These are phyloP conservation scores for Kandelia obovata DNA, from an alignment of 345 rosid genomes.

Conservation along the genomic window DNA sequence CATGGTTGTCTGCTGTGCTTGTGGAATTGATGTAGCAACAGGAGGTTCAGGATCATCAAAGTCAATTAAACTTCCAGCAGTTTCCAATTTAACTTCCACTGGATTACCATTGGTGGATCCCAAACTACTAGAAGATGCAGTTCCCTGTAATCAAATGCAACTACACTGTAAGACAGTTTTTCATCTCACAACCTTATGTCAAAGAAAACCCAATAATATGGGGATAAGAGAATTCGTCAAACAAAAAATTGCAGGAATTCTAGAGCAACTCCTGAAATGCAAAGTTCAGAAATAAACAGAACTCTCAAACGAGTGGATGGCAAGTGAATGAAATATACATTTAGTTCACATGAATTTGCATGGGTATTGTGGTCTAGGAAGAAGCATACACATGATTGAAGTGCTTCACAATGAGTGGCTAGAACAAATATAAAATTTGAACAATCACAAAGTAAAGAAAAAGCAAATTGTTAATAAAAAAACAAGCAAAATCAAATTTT, in stretches of 20 bases:
- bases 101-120: constrained; percentile 54
- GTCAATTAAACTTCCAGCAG: constrained; percentile 76
- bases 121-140: constrained; percentile 64
- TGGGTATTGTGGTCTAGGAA: not conserved
- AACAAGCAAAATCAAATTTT: too few relatives aligned
- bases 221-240: not conserved
- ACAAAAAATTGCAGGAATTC: not conserved
- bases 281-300: not conserved
- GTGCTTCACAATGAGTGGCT: not conserved
- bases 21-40: constrained; percentile 35
- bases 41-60: constrained; percentile 83
- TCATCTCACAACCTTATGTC: not conserved
- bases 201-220: not conserved
- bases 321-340: not conserved
- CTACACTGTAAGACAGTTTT: constrained; percentile 11
- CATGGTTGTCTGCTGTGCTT: constrained; percentile 34
- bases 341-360: not conserved
- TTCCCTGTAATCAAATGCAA: constrained; percentile 51
- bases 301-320: not conserved
- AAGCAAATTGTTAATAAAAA: too few relatives aligned
- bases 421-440: too few relatives aligned
- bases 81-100: constrained; percentile 63
- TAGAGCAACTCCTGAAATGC: not conserved
- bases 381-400: not conserved
- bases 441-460: too few relatives aligned